Conservation (phyloP, 2,329 filamentous ascomycete species). For the Chrysoporthe austroafricana region DNA sequence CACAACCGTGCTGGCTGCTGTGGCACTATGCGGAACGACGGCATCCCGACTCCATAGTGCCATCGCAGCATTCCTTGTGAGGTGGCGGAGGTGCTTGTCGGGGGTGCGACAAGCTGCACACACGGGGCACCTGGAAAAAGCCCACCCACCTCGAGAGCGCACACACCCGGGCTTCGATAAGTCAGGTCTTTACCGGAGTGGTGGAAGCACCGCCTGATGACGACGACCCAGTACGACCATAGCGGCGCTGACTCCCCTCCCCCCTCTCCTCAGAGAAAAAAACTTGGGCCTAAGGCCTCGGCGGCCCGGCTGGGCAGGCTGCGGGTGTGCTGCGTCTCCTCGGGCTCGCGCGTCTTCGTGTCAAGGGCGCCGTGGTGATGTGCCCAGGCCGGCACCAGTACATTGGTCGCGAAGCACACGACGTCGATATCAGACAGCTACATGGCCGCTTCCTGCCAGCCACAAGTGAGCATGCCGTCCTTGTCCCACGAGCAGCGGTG, state of each 20-base stretch:
- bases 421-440: no score
- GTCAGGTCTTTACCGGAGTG: no score
- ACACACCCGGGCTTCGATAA: no score
- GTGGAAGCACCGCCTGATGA: not conserved
- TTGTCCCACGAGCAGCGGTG: constrained; percentile 1
- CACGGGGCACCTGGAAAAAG: not conserved
- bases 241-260: not conserved
- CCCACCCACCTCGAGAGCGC: no score
- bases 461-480: not conserved
- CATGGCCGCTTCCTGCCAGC: not conserved
- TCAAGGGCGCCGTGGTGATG: not conserved
- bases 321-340: not conserved
- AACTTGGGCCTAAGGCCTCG: not conserved
- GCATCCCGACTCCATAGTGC: not conserved
- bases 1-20: not conserved
- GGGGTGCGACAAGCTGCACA: not conserved
- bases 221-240: not conserved
- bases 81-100: not conserved
- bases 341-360: not conserved
- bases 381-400: not conserved
- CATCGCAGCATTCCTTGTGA: no score
- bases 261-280: not conserved
- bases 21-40: not conserved
- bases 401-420: no score
- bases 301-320: not conserved